Conservation (phyloP, 2,329 filamentous ascomycete species). For the Ascochyta fabae region DNA sequence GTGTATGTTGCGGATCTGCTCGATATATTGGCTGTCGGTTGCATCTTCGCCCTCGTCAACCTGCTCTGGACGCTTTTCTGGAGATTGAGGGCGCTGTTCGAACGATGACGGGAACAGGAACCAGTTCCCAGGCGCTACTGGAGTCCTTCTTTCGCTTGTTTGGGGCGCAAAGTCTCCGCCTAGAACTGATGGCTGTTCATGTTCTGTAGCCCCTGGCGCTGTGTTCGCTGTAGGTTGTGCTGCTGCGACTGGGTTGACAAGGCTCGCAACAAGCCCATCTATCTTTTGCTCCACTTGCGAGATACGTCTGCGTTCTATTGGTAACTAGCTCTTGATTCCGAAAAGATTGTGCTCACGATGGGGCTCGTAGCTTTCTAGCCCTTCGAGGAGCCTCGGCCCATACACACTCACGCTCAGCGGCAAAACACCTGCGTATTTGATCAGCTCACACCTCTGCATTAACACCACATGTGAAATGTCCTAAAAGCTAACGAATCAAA, state of each 20-base stretch:
- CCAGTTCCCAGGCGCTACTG: conserved; percentile 37
- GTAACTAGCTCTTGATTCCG: not conserved
- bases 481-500: not conserved
- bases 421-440: conserved; percentile 28
- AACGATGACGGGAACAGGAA: conserved; percentile 35
- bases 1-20: conserved; percentile 37
- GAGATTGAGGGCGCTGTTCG: conserved; percentile 19
- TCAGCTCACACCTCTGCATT: conserved; percentile 1
- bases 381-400: conserved; percentile 43
- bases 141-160: conserved; percentile 2
- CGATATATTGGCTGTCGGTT: conserved; percentile 31
- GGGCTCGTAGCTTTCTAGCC: conserved; percentile 35
- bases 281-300: conserved; percentile 47
- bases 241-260: conserved; percentile 25
- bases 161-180: not conserved
- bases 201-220: not conserved
- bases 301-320: conserved; percentile 33
- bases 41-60: conserved; percentile 20
- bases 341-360: conserved; percentile 37
- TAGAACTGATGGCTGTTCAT: not conserved
- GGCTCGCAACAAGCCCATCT: conserved; percentile 43
- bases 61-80: conserved; percentile 2
- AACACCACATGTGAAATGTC: not conserved
- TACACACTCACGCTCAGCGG: conserved; percentile 35
- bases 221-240: not conserved